These are phyloP conservation scores for Fomitopsis betulina DNA, from an alignment of 1,284 basidiomycete species.

Conservation along the genomic window DNA sequence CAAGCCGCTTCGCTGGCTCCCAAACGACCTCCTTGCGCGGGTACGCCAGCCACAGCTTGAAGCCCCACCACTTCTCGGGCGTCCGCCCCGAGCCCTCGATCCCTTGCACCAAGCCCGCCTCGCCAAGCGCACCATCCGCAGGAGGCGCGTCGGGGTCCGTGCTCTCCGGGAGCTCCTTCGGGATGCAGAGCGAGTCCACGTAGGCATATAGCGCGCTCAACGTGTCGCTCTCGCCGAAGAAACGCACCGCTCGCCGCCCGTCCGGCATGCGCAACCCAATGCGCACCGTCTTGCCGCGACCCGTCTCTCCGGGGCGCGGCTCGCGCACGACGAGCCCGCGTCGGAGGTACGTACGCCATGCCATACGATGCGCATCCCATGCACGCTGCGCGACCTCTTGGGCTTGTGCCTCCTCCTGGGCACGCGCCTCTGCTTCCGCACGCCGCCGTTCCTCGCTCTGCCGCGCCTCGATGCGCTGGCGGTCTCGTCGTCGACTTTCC, in stretches of 20 bases:
- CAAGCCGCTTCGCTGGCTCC: constrained; percentile 37
- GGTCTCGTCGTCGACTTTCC: constrained; percentile 64
- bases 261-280: constrained; percentile 67
- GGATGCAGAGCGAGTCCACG: constrained; percentile 54
- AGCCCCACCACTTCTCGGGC: constrained; percentile 61
- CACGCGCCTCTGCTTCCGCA: constrained; percentile 27
- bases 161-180: constrained; percentile 28
- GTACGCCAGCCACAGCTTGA: constrained; percentile 65
- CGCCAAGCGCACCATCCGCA: constrained; percentile 24
- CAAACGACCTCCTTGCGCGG: constrained; percentile 65
- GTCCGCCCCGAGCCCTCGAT: constrained; percentile 28
- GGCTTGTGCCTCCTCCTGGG: constrained; percentile 26
- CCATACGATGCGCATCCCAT: constrained; percentile 32
- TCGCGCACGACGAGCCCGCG: constrained; percentile 34
- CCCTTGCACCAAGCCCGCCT: constrained; percentile 38
- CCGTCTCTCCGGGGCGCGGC: constrained; percentile 26
- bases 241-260: constrained; percentile 55
- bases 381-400: constrained; percentile 28
- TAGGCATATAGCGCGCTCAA: constrained; percentile 67
- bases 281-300: constrained; percentile 37
- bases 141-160: constrained; percentile 43
- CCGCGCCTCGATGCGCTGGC: constrained; percentile 55
- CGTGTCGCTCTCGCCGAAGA: constrained; percentile 47
- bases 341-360: constrained; percentile 50
- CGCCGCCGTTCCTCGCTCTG: constrained; percentile 40